phyloP scores from a whole-genome alignment of 2,329 filamentous ascomycete genomes.

The Talaromyces sp. region DNA sequence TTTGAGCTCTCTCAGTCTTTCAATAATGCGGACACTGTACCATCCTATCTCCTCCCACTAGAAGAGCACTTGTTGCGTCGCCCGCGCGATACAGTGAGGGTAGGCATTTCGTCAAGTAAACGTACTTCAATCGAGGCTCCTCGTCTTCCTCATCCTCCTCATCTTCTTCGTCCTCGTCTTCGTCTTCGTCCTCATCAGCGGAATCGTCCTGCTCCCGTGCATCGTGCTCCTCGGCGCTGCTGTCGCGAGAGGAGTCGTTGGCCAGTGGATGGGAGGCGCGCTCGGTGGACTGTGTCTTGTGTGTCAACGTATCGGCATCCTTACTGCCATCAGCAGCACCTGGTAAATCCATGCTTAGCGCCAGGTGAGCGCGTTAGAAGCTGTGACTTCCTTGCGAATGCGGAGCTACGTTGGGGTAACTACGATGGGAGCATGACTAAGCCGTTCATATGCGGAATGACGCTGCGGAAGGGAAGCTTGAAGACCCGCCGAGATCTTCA shows the following conservation, averaged over 20 bases:
- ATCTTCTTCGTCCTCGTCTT: slow-evolving; percentile 48
- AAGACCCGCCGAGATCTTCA: neutral
- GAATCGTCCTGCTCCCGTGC: slow-evolving; percentile 24
- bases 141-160: slow-evolving; percentile 83
- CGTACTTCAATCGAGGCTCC: slow-evolving; percentile 91
- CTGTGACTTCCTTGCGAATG: slow-evolving; percentile 12
- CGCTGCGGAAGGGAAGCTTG: neutral
- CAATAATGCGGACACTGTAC: slow-evolving; percentile 48
- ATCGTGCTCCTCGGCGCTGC: slow-evolving; percentile 21
- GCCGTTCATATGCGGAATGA: slow-evolving; percentile 16
- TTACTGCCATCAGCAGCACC: slow-evolving; percentile 13
- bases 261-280: neutral
- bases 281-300: neutral
- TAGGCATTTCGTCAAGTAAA: slow-evolving; percentile 77
- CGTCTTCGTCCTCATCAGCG: slow-evolving; percentile 15
- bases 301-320: neutral
- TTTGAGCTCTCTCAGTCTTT: slow-evolving; percentile 5
- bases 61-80: slow-evolving; percentile 87
- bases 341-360: slow-evolving; percentile 19
- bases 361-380: slow-evolving; percentile 17
- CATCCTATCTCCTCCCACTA: slow-evolving; percentile 96
- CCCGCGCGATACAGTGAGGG: slow-evolving; percentile 85
- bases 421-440: slow-evolving; percentile 19
- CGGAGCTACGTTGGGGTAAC: slow-evolving; percentile 14
- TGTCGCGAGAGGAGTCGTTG: slow-evolving; percentile 1